phyloP scores from a whole-genome alignment of 805 yeast genomes.

The Candida ficus region DNA sequence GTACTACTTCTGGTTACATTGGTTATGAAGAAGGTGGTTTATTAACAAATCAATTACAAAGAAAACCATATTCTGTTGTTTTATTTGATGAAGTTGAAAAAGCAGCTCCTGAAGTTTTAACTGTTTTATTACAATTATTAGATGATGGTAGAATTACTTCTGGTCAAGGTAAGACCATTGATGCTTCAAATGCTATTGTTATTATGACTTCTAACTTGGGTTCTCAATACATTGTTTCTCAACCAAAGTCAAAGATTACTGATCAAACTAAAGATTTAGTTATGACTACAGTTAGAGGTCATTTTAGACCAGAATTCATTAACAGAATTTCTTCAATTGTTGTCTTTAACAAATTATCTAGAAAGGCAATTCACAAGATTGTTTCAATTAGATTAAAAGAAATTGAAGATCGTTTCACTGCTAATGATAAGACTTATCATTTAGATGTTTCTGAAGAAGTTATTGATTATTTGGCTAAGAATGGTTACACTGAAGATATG shows the following conservation, averaged over 20 bases:
- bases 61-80: conserved; percentile 94
- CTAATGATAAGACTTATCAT: conserved; percentile 72
- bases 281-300: conserved; percentile 76
- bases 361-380: conserved; percentile 87
- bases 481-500: conserved; percentile 88
- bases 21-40: conserved; percentile 98
- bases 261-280: conserved; percentile 70
- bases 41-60: conserved; percentile 83
- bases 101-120: conserved; percentile 96
- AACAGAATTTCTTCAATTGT: conserved; percentile 93
- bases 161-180: conserved; percentile 88
- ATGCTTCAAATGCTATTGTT: conserved; percentile 86
- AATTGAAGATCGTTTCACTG: conserved; percentile 78
- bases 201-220: conserved; percentile 98
- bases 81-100: conserved; percentile 97
- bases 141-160: conserved; percentile 97
- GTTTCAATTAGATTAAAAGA: conserved; percentile 81
- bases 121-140: conserved; percentile 83
- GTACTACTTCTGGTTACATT: conserved; percentile 96
- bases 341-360: conserved; percentile 87
- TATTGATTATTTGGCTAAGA: conserved; percentile 69
- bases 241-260: conserved; percentile 58
- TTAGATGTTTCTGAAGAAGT: conserved; percentile 75
- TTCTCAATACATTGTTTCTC: conserved; percentile 78
- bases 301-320: conserved; percentile 95